Percentiles rank a stretch among this genome's conserved stretches.
phyloP scores from a whole-genome alignment of 768 basidiomycete genomes.

The Psilocybe azurescens region DNA sequence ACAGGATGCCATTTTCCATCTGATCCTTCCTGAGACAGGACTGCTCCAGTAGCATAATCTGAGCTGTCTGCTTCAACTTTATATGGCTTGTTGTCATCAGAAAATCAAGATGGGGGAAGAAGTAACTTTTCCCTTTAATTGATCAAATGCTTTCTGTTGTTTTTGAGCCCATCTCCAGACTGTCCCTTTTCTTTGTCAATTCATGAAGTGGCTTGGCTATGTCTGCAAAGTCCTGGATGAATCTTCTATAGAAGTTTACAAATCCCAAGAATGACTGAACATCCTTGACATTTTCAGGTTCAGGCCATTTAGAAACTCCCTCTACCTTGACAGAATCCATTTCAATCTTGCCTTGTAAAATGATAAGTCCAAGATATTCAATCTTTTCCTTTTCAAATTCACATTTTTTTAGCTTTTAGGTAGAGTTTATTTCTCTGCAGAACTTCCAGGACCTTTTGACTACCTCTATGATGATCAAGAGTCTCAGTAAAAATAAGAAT shows the following conservation, averaged over 20 bases:
- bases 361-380: conserved; percentile 40
- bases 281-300: conserved; percentile 29
- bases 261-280: conserved; percentile 48
- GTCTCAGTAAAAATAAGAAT: conserved; percentile 31
- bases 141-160: conserved; percentile 28
- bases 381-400: conserved; percentile 33
- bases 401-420: conserved; percentile 44
- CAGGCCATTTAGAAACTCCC: conserved; percentile 37
- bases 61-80: too few species aligned
- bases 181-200: conserved; percentile 17
- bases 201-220: conserved; percentile 29
- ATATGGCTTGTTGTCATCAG: too few species aligned
- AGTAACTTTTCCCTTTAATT: conserved; percentile 28
- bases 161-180: conserved; percentile 26
- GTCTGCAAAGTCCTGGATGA: conserved; percentile 35
- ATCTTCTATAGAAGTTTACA: conserved; percentile 39
- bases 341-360: conserved; percentile 15
- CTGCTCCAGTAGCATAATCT: too few species aligned
- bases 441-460: conserved; percentile 20
- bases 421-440: conserved; percentile 38
- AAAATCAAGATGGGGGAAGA: conserved; percentile 28
- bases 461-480: conserved; percentile 20
- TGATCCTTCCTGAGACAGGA: too few species aligned
- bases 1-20: too few species aligned
- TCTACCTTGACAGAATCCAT: conserved; percentile 41